A percentile compares a stretch with the other conserved stretches of the same genome.
These are phyloP conservation scores for Babesia divergens DNA, from an alignment of 169 alveolate species.

Conservation along the genomic window DNA sequence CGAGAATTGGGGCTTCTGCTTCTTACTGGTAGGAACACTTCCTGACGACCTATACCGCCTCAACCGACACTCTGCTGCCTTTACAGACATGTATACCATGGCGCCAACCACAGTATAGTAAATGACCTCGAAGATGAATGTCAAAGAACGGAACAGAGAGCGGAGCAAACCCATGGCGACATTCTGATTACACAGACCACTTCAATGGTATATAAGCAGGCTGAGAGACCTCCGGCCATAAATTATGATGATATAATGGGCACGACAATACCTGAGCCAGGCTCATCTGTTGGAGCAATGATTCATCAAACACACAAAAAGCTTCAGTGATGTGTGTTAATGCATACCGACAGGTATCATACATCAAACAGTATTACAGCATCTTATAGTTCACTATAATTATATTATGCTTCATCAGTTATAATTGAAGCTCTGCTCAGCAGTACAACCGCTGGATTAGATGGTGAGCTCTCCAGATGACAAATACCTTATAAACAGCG, in stretches of 20 bases:
- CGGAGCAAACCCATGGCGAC: constrained; percentile 18
- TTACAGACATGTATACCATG: background rate
- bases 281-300: too few species aligned
- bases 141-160: background rate
- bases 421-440: background rate
- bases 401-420: background rate
- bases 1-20: constrained; percentile 1
- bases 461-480: constrained; percentile 53
- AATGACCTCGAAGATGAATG: background rate
- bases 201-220: too few species aligned
- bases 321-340: too few species aligned
- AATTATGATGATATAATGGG: too few species aligned
- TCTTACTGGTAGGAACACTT: background rate
- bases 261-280: too few species aligned
- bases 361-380: too few species aligned
- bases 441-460: background rate
- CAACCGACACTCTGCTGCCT: background rate
- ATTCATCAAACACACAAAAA: too few species aligned
- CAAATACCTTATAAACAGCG: constrained; percentile 48
- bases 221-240: too few species aligned
- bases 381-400: too few species aligned
- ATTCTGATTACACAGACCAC: too few species aligned
- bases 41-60: background rate
- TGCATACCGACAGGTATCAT: too few species aligned
- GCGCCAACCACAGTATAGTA: constrained; percentile 11